Evolutionary conservation across 2,329 filamentous ascomycete species (phyloP).

Genomic region (Alternaria rosae): DNA sequence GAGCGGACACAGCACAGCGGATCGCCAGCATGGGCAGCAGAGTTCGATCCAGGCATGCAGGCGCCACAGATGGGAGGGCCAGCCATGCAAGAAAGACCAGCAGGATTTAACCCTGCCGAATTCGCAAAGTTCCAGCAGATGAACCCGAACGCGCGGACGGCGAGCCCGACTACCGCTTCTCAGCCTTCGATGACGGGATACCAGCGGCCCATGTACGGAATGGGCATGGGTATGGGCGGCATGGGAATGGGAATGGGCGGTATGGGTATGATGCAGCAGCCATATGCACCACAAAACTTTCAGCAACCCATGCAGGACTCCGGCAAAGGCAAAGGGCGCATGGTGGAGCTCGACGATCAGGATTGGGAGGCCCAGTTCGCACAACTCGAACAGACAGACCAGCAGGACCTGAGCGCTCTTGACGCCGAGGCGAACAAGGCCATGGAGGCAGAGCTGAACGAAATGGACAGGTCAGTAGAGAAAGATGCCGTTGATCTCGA

Average conservation of each 20-base stretch:
- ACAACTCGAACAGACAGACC: constrained; percentile 76
- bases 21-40: constrained; percentile 68
- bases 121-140: constrained; percentile 83
- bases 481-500: constrained; percentile 84
- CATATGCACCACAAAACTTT: constrained; percentile 54
- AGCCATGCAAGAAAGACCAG: constrained; percentile 65
- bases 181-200: constrained; percentile 58
- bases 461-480: constrained; percentile 83
- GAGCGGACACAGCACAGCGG: constrained; percentile 62
- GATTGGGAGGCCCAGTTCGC: constrained; percentile 98
- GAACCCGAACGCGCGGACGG: constrained; percentile 64
- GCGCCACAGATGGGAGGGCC: constrained; percentile 77
- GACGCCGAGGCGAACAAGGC: constrained; percentile 73
- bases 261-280: constrained; percentile 55
- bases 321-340: constrained; percentile 81
- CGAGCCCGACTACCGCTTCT: constrained; percentile 62
- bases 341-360: constrained; percentile 90
- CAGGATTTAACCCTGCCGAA: constrained; percentile 78
- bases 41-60: constrained; percentile 66
- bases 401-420: constrained; percentile 57
- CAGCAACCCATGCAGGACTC: constrained; percentile 54
- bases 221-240: constrained; percentile 59
- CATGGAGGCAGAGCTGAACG: constrained; percentile 85
- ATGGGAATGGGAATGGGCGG: constrained; percentile 55
- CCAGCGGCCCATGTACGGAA: constrained; percentile 60